Conservation (phyloP, 2,329 filamentous ascomycete species). For the Xylaria sp. region DNA sequence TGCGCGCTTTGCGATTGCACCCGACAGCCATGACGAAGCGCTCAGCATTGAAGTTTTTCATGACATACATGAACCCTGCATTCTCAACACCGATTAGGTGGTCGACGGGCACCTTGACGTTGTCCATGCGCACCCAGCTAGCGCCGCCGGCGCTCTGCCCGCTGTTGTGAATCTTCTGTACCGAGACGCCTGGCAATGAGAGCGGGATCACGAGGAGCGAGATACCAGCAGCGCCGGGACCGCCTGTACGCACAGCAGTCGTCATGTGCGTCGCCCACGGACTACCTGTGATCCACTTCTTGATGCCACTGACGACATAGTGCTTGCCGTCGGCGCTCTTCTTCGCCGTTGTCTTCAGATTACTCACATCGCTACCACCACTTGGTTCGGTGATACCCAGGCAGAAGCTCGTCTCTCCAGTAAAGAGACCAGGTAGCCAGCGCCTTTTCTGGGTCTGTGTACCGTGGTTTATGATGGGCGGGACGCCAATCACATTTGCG, state of each 20-base stretch:
- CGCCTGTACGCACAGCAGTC: slow-evolving; percentile 70
- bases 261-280: slow-evolving; percentile 71
- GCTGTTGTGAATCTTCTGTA: slow-evolving; percentile 68
- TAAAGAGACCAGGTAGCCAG: slow-evolving; percentile 59
- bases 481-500: slow-evolving; percentile 59
- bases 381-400: slow-evolving; percentile 48
- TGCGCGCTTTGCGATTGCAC: slow-evolving; percentile 66
- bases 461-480: slow-evolving; percentile 45
- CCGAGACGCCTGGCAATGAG: slow-evolving; percentile 58
- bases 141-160: slow-evolving; percentile 73
- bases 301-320: slow-evolving; percentile 71
- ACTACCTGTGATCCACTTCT: slow-evolving; percentile 74
- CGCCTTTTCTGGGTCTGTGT: slow-evolving; percentile 45
- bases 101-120: slow-evolving; percentile 62
- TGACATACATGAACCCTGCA: slow-evolving; percentile 57
- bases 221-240: slow-evolving; percentile 62
- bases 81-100: slow-evolving; percentile 66
- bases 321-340: slow-evolving; percentile 55
- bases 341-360: slow-evolving; percentile 68
- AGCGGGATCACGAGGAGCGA: slow-evolving; percentile 67
- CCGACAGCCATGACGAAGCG: slow-evolving; percentile 66
- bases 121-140: slow-evolving; percentile 64
- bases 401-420: slow-evolving; percentile 56
- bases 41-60: slow-evolving; percentile 65
- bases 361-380: slow-evolving; percentile 71